Base-by-base conservation (phyloP, 139 green algal genomes). In the Dunaliella primolecta region DNA sequence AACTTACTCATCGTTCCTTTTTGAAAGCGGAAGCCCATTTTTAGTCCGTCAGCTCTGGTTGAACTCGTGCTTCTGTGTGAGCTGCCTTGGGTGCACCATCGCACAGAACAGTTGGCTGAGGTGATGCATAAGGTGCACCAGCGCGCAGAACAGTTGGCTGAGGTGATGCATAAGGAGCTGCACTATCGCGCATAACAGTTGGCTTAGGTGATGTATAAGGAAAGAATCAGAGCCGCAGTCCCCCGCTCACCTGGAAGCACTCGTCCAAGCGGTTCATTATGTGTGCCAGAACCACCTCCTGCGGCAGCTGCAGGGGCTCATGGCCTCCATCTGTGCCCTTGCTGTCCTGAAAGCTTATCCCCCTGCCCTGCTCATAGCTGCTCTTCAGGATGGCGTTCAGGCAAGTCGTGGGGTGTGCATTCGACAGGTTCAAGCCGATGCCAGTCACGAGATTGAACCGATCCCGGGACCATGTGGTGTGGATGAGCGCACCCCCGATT, bases 341-440 rank as follows among this genome's bases (percentile, higher is more conserved):
- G 71, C 78, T 71, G 78, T 71, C 37, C 15, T 38, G n/a, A 3
- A n/a, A n/a, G 1, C 35, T 35, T 35, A 35, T 82, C 1, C 35
- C 38, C 11, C 1, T 24, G 2, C 35, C 35, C 35, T 15, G 35
- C 35, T 71, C 36, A 64, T 64, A 15, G 46, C 46, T 64, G 46
- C 24, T 2, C 56, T 88, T 84, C 0, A 98, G 46, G 7, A 98
- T 75, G 0, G 88, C 87, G 76, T 96, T 84, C 23, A 99, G 34
- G 84, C 97, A 99, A 27, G 94, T 98, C 77, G 95, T 98, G 31
- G 97, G 97, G 34, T 94, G 37, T 24, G 78, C 34, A 92, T 99
- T 99, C 84, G 84, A 85, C 21, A 99, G 89, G 84, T 99, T 99
- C 11, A 99, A 71, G 0, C 97, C 97, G 1, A 98, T 88, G 35